Conservation (phyloP, 192 early-diverging fungal species). For the Endogone sp. region DNA sequence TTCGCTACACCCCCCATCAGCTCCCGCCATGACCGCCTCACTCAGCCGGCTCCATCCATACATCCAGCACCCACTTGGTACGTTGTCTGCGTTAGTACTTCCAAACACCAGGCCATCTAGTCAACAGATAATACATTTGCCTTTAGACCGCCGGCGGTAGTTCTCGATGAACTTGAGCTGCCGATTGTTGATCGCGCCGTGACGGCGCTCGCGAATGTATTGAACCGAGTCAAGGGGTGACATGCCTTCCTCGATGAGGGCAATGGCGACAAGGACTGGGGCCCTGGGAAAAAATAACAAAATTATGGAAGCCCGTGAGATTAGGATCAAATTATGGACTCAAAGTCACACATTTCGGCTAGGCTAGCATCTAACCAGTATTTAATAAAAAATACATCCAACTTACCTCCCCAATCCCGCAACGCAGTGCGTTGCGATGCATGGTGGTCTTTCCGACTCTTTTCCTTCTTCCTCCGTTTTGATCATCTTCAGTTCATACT, state of each 20-base stretch:
- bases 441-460: constrained; percentile 17
- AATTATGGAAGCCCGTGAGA: too few species aligned
- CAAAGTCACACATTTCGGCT: not conserved
- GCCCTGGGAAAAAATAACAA: constrained; percentile 27
- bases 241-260: constrained; percentile 80
- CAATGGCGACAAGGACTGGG: constrained; percentile 71
- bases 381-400: too few species aligned
- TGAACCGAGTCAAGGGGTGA: constrained; percentile 68
- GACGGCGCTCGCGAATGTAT: constrained; percentile 63
- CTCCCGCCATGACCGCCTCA: too few species aligned
- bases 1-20: too few species aligned
- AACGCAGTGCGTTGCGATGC: constrained; percentile 73
- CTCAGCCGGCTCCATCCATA: too few species aligned
- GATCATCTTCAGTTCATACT: constrained; percentile 5
- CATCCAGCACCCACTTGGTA: too few species aligned
- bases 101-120: too few species aligned
- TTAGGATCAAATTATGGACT: not conserved
- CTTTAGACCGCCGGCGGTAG: constrained; percentile 48
- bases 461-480: not conserved
- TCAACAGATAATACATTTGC: constrained; percentile 31
- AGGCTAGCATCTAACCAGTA: too few species aligned
- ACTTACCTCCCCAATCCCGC: constrained; percentile 71
- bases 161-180: constrained; percentile 63
- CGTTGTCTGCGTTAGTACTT: too few species aligned
- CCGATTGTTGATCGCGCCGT: constrained; percentile 72